Conservation (phyloP, 495 filamentous ascomycete genomes). For the Diplogelasinospora grovesii region DNA sequence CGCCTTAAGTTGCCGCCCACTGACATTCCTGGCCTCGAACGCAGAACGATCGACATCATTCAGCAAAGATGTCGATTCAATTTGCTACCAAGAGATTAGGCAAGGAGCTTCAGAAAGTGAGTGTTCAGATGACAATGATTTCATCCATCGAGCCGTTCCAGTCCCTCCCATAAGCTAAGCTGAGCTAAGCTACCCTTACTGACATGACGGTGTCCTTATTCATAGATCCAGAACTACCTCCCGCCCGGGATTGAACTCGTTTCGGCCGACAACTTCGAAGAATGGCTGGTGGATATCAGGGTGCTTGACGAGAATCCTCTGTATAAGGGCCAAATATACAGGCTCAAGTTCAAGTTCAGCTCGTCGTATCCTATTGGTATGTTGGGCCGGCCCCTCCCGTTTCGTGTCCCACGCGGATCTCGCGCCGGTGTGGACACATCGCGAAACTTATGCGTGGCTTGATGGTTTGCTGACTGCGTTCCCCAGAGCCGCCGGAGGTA, state of each 20-base stretch:
- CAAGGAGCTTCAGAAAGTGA: constrained; percentile 49
- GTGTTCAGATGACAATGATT: no score
- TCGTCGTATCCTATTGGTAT: constrained; percentile 85
- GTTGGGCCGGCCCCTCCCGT: constrained; percentile 2
- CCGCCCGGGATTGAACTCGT: constrained; percentile 74
- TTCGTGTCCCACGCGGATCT: neutral
- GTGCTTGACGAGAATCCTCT: constrained; percentile 90
- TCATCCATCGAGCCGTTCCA: no score
- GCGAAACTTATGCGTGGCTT: no score
- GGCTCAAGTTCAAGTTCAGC: constrained; percentile 81
- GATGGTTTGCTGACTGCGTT: neutral
- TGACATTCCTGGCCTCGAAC: no score
- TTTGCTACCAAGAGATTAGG: constrained; percentile 43
- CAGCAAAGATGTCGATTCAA: constrained; percentile 29
- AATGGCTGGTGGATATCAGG: constrained; percentile 90
- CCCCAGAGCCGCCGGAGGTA: constrained; percentile 82
- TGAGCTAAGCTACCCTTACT: no score
- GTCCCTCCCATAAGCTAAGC: no score
- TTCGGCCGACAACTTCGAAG: constrained; percentile 69
- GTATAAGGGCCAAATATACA: constrained; percentile 72
- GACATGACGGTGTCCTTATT: neutral
- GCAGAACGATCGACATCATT: neutral
- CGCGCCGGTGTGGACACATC: neutral
- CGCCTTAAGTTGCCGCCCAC: neutral
- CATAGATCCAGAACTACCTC: constrained; percentile 47